Percentiles rank a stretch among this genome's conserved stretches.
Conservation (phyloP, 257 asterid species). For the Solanum peruvianum region DNA sequence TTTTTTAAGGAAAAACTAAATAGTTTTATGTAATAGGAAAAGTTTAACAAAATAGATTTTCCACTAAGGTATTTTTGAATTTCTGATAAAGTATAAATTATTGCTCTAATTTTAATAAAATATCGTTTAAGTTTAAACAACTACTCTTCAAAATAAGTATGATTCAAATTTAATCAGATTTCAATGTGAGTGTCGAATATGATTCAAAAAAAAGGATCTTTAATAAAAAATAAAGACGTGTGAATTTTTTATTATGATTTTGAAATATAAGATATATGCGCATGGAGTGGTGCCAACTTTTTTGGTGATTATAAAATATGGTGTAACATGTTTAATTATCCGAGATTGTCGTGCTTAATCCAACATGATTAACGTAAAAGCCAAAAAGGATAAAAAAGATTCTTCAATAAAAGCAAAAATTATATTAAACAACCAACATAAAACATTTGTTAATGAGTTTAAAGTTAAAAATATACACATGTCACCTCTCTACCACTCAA, state of each 20-base stretch:
- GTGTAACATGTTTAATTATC: background rate
- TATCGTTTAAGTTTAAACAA: background rate
- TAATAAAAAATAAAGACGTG: background rate
- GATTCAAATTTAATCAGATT: accelerated
- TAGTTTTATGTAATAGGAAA: too few species aligned
- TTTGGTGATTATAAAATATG: background rate
- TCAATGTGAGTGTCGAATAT: accelerated
- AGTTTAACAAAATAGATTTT: background rate
- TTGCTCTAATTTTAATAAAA: too few species aligned
- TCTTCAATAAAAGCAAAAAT: background rate
- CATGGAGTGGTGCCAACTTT: conserved; percentile 1
- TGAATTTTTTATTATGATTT: background rate
- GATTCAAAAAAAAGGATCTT: accelerated
- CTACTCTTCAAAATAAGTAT: background rate
- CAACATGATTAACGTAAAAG: conserved; percentile 6
- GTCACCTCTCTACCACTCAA: conserved; percentile 5
- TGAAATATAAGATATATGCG: background rate
- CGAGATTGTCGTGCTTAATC: conserved; percentile 22
- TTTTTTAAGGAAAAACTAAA: background rate
- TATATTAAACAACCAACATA: background rate
- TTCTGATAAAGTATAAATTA: too few species aligned
- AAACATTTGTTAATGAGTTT: background rate
- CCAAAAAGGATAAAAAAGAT: background rate
- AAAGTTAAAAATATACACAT: background rate
- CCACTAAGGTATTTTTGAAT: too few species aligned